Evolutionary conservation across 1,139 yeast genomes (phyloP), one percentile per base, ranked within the genome.

Genomic region (Zygosaccharomyces sapae): DNA sequence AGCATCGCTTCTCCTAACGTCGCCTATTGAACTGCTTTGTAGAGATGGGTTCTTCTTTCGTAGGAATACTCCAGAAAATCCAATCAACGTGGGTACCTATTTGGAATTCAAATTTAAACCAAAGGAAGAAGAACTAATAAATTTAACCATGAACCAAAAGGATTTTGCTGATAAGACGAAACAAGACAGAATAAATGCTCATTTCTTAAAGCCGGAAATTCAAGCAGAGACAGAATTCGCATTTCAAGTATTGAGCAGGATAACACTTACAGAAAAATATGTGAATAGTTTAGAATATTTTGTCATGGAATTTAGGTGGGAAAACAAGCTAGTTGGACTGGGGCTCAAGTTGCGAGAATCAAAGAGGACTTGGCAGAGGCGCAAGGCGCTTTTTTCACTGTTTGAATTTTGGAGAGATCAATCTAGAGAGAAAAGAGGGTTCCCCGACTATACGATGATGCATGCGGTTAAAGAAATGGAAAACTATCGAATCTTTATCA

Each of bases 401-500:
- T 63, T 64, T 48, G 67, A 64, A 46, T 63, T 62, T 43, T 64
- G 68, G 68, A 58, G 68, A 46, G 67, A 64, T 41, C 66, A 64
- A 51, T 61, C 67, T 2, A 51, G 61, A 42, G 62, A 58, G 33
- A 63, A 64, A 50, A 55, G 68, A 45, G 53, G 56, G 16, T 62
- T 63, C 40, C 45, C 49, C 4, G 49, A 56, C 31, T 64, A 50
- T 46, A 62, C 67, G 1, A 57, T 64, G 33, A 41, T 62, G 43
- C 68, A 64, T 50, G 64, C 66, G n/a, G 65, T 63, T 5, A 63
- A 62, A 45, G 68, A 64, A 44, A 60, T 64, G 66, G 68, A 64
- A 53, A 62, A 62, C 45, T 64, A 64, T 44, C 53, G 68, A 45
- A 57, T 63, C 2, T 63, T 64, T 46, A 62, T 64, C 38, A 62